A percentile compares a stretch with the other conserved stretches of the same genome.
Evolutionary conservation across 2,329 filamentous ascomycete genomes (phyloP).

Genomic region (Ophiosphaerella herpotricha): DNA sequence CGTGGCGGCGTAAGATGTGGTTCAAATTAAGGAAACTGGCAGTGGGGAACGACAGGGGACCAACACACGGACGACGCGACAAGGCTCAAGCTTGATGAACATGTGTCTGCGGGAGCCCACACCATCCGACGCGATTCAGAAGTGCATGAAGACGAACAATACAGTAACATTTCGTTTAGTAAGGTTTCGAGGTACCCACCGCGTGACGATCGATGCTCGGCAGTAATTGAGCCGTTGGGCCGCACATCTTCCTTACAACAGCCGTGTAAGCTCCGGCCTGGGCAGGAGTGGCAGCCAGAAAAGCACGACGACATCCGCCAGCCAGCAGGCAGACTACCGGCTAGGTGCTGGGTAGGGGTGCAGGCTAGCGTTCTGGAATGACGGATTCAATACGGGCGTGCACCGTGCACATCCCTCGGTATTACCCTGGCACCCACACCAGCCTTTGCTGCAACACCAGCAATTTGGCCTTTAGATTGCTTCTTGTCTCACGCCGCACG

Average conservation of each 20-base stretch:
- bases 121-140: conserved; percentile 35
- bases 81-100: conserved; percentile 24
- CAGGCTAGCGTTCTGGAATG: no score
- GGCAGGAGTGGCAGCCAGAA: no score
- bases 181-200: conserved; percentile 3
- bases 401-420: conserved; percentile 1
- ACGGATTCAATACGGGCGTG: not conserved
- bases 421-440: conserved; percentile 1
- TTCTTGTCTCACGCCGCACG: conserved; percentile 20
- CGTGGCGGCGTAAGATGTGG: conserved; percentile 33
- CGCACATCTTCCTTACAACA: not conserved
- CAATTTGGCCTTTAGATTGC: conserved; percentile 29
- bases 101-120: conserved; percentile 35
- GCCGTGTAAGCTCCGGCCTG: no score
- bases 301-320: no score
- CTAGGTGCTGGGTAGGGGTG: no score
- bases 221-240: conserved; percentile 16
- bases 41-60: conserved; percentile 30
- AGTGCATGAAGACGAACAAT: conserved; percentile 3
- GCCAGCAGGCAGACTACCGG: no score
- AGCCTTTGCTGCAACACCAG: conserved; percentile 7
- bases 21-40: conserved; percentile 48
- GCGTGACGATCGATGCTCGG: conserved; percentile 27
- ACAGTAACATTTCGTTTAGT: conserved; percentile 16
- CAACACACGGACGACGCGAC: conserved; percentile 29